Evolutionary conservation across 2,329 filamentous ascomycete species (phyloP), one percentile per base, ranked within the genome.

Genomic region (Paraphaeosphaeria minitans): DNA sequence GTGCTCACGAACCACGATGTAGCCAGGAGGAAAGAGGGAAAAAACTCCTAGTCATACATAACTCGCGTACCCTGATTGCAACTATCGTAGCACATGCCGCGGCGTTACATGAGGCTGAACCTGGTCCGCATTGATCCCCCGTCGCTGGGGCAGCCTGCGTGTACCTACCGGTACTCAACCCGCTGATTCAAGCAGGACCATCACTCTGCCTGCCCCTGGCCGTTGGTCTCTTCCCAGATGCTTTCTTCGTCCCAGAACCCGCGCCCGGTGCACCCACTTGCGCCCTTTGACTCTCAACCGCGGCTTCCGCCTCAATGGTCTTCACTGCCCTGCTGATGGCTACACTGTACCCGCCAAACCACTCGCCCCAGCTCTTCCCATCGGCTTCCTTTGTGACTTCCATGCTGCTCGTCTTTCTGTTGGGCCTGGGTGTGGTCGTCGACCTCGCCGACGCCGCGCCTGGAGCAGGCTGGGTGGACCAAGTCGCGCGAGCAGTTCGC

Each of bases 321-420:
- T 70, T 73, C 10, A 77, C 71, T n/a, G 71, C 73, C 42, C 71
- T 55, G 19, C 69, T 68, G 47, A 77, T 74, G 10, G 74, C 73
- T 59, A 77, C 61, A 50, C 73, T 76, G 53, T 77, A 77, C 16
- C 73, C 75, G 0, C 75, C 75, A 52, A 77, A 74, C 74, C 74
- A 77, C 52, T 77, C 75, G 8, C 71, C 61, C 75, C 75, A 77
- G 35, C 69, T 69, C 63, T 71, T 70, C 0, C 65, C 66, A 0
- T 56, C 61, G 4, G 58, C 55, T 4, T 66, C 66, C 1, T 56
- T 63, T 2, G 51, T 55, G 7, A 67, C 58, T n/a, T 69, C 66
- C 55, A 66, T 42, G 4, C 52, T 46, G 10, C 49, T 43, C 22
- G 42, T 33, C 19, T 53, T 57, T 3, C 41, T 53, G 29, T 57